Evolutionary conservation across 1,139 yeast species (phyloP), one percentile per base, ranked within the genome.

Genomic region (Arxiozyma slooffiae): DNA sequence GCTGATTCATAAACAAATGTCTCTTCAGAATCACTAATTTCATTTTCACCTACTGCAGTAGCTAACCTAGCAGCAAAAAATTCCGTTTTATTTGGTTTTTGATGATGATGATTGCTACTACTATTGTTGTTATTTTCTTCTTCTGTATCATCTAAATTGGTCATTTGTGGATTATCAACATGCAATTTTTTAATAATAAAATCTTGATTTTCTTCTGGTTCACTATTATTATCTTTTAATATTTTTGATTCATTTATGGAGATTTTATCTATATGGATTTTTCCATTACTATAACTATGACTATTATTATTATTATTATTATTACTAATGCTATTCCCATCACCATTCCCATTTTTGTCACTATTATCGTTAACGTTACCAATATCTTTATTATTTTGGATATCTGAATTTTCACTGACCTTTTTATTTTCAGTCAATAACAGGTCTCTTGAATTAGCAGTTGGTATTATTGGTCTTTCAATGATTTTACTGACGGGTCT

Each of bases 41-140:
- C 89, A 24, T 80, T 88, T 60, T 88, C 96, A 59, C 87, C 96
- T 8, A 90, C 95, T 0, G 97, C 97, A 56, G 89, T 83, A 7
- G 97, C 97, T 55, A 90, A 72, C 60, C 85, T 85, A 0, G 97
- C 97, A 14, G 97, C 97, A 69, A 90, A 90, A 52, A 87, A 81
- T 62, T 90, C 97, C 0, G 96, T 92, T 63, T 89, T 79, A 5
- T 95, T 70, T 8, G 71, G 62, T 38, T 60, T 57, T 22, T 58
- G 57, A 14, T 51, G 30, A 8, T 39, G 36, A 17, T 48, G 50
- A 9, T 36, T 34, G 2, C 47, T 53, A 1, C 42, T 26, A 7
- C 11, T 26, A 26, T 50, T 47, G 21, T 38, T 23, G 4, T 45
- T 46, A 42, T 48, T n/a, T n/a, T n/a, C 50, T 17, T 51, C 41